A percentile compares a stretch with the other conserved stretches of the same genome.
Conservation (phyloP, 1,139 yeast genomes). For the Meyerozyma athensensis region DNA sequence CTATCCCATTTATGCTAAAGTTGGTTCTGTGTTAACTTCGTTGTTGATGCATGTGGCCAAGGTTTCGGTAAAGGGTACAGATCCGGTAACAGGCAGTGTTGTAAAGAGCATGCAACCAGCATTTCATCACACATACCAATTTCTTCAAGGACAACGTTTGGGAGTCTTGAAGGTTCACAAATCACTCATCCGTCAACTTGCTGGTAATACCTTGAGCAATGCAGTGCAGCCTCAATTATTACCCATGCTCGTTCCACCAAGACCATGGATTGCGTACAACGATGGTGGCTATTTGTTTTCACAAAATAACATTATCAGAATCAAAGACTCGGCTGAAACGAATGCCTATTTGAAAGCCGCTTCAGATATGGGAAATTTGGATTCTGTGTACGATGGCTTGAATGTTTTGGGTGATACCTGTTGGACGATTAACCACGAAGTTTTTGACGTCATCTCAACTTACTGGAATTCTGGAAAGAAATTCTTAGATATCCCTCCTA, state of each 20-base stretch:
- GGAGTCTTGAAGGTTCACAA: conserved; percentile 82
- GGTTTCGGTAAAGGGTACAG: conserved; percentile 70
- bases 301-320: conserved; percentile 60
- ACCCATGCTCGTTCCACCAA: conserved; percentile 90
- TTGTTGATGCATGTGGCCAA: conserved; percentile 77
- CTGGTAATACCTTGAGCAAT: conserved; percentile 62
- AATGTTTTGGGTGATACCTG: conserved; percentile 85
- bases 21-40: conserved; percentile 79
- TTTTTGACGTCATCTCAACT: conserved; percentile 64
- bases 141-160: conserved; percentile 67
- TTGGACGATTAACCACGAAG: conserved; percentile 81
- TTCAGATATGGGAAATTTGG: conserved; percentile 61
- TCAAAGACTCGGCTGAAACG: conserved; percentile 87
- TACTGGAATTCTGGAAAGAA: conserved; percentile 85
- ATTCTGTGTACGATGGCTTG: conserved; percentile 70
- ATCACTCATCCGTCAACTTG: conserved; percentile 57
- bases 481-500: conserved; percentile 77
- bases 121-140: conserved; percentile 83
- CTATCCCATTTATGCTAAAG: conserved; percentile 62
- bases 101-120: conserved; percentile 83
- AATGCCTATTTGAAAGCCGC: conserved; percentile 84
- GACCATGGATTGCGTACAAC: conserved; percentile 78
- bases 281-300: conserved; percentile 81
- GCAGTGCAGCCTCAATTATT: conserved; percentile 81
- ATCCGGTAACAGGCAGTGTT: conserved; percentile 66